phyloP scores from a whole-genome alignment of 148 eudicot species.

The Rhododendron ferrugineum region DNA sequence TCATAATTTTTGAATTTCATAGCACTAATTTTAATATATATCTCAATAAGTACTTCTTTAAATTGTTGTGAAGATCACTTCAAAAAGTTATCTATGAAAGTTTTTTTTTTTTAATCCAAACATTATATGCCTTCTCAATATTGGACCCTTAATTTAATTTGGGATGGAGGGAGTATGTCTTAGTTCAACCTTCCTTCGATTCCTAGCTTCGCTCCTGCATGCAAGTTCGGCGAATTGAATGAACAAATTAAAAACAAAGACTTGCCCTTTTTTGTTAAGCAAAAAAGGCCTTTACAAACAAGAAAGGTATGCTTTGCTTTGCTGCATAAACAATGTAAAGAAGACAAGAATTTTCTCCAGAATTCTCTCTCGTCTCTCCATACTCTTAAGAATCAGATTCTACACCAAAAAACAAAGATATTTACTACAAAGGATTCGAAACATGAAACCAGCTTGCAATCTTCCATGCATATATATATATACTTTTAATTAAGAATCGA shows the following conservation, averaged over 20 bases:
- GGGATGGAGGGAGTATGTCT: not conserved
- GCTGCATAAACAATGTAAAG: slow-evolving; percentile 1
- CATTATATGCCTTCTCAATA: too few species aligned
- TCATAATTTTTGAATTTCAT: not conserved
- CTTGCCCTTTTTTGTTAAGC: not conserved
- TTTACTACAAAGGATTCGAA: not conserved
- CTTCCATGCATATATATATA: not conserved
- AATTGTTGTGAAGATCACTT: too few species aligned
- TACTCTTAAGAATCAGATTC: not conserved
- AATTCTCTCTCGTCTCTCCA: not conserved
- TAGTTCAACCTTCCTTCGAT: not conserved
- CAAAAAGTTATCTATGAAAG: not conserved
- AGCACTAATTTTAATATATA: not conserved
- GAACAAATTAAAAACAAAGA: not conserved
- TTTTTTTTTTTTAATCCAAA: too few species aligned
- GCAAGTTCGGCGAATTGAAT: not conserved
- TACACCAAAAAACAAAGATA: not conserved
- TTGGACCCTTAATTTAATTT: too few species aligned
- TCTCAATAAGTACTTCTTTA: not conserved
- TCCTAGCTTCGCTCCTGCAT: not conserved
- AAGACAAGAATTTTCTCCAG: slow-evolving; percentile 1
- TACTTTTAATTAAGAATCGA: not conserved
- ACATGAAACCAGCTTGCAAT: not conserved
- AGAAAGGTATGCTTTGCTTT: slow-evolving; percentile 9
- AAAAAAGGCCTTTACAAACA: slow-evolving; percentile 1